phyloP scores from a whole-genome alignment of 177 flowering plant genomes.

The Telopea speciosissima region DNA sequence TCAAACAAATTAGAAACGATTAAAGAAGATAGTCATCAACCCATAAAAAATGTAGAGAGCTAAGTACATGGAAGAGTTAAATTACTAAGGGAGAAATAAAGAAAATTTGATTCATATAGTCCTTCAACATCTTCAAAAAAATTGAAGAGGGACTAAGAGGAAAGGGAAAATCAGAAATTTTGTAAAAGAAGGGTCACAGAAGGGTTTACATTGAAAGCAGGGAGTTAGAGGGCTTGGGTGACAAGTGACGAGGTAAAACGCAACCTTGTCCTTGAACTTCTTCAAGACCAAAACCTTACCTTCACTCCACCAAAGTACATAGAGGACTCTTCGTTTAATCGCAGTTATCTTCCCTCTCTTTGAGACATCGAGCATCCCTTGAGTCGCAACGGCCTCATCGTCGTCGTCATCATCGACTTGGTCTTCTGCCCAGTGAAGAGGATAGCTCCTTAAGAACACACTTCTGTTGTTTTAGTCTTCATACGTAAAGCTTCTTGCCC shows the following conservation, averaged over 20 bases:
- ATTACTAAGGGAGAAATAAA: no score
- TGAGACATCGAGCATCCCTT: no score
- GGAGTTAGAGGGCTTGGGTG: slow-evolving; percentile 34
- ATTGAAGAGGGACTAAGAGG: no score
- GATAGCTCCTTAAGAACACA: slow-evolving; percentile 64
- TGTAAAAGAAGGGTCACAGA: no score
- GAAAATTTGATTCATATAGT: no score
- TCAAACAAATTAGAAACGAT: no score
- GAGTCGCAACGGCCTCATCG: not conserved
- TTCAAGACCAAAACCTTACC: slow-evolving; percentile 32
- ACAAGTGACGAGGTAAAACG: slow-evolving; percentile 41
- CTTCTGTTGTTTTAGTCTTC: slow-evolving; percentile 62
- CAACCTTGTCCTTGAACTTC: slow-evolving; percentile 40
- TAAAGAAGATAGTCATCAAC: no score
- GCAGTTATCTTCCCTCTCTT: slow-evolving; percentile 13
- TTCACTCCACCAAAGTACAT: slow-evolving; percentile 38
- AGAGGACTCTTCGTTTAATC: slow-evolving; percentile 27
- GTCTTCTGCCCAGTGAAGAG: slow-evolving; percentile 45
- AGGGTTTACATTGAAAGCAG: slow-evolving; percentile 14
- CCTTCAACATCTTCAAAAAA: no score
- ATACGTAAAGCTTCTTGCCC: slow-evolving; percentile 45
- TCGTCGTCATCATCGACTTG: slow-evolving; percentile 9
- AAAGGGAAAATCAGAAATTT: no score
- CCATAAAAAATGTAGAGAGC: not conserved
- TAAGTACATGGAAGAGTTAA: no score